Conservation (phyloP, 2,329 filamentous ascomycete genomes). For the Aspergillus sp. region DNA sequence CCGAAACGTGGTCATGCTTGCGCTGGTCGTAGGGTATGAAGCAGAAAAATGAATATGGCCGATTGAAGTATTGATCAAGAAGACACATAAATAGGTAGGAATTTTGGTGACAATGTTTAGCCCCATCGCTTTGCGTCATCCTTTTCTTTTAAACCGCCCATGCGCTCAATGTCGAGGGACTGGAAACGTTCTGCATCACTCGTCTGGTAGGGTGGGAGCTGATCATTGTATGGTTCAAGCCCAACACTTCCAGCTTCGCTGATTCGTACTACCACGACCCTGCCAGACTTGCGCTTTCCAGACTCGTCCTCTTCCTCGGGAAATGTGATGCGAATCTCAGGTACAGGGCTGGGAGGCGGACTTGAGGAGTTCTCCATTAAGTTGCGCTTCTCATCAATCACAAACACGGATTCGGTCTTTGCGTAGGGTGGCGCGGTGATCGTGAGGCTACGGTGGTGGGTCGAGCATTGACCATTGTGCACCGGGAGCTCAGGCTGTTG, state of each 20-base stretch:
- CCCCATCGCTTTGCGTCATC: constrained; percentile 46
- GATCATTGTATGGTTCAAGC: constrained; percentile 76
- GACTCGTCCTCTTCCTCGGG: constrained; percentile 82
- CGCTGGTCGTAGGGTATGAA: constrained; percentile 26
- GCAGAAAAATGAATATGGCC: constrained; percentile 7
- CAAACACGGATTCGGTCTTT: constrained; percentile 69
- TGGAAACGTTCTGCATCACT: constrained; percentile 79
- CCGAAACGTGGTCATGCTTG: constrained; percentile 35
- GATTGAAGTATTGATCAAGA: constrained; percentile 13
- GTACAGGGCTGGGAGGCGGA: constrained; percentile 79
- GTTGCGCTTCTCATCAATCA: constrained; percentile 76
- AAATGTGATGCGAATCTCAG: constrained; percentile 97
- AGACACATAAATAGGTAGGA: not conserved
- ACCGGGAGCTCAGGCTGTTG: constrained; percentile 58
- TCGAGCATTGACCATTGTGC: constrained; percentile 61
- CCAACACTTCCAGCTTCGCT: constrained; percentile 83
- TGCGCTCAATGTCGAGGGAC: constrained; percentile 89
- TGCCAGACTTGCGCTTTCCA: constrained; percentile 77
- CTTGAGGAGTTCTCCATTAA: constrained; percentile 74
- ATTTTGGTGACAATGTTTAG: constrained; percentile 17
- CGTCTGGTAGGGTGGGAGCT: constrained; percentile 87
- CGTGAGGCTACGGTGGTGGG: constrained; percentile 57
- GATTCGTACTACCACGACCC: constrained; percentile 87
- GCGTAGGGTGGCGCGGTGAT: constrained; percentile 52
- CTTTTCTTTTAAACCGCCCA: constrained; percentile 94